Base-by-base conservation (phyloP, 108 stramenopile genomes). In the Thalassiosira profunda region DNA sequence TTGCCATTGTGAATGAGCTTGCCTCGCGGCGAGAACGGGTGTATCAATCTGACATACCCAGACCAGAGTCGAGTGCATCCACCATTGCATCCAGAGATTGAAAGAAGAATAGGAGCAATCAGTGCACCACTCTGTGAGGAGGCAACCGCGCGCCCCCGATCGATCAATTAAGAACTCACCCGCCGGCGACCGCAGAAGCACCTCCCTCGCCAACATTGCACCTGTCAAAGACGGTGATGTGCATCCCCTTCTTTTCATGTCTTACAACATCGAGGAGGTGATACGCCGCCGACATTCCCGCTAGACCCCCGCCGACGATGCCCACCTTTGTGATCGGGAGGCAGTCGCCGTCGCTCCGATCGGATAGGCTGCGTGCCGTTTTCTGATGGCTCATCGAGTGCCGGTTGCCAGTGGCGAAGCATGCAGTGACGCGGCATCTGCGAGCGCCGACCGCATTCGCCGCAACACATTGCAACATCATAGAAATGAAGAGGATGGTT, bases 171-270 rank as follows among this genome's bases (percentile, higher is more conserved):
- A 10, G 15, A 20, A 85, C 88, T 83, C 62, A 89, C 87, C 93
- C 93, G 28, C 93, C 93, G 40, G 93, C 93, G 15, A 94, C 90
- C 31, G 90, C 58, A 4, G 86, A 88, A 17, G 93, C 93, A n/a
- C 93, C 93, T 34, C 85, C 90, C 15, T 56, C 45, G 4, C 93
- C 93, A 11, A 84, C 83, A 15, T 37, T 10, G 1, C 47, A 54
- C 56, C 74, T 86, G 71, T 93, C 92, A 49, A 83, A 73, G 25
- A 93, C 76, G 10, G 87, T 84, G 20, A 90, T 79, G 1, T 75
- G 57, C 23, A 75, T 15, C 31, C 35, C 25, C 28, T 33, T 52
- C 6, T 47, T 52, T 11, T 18, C n/a, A 38, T 76, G 76, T 58
- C n/a, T 18, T 28, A 36, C 18, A 9, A 63, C 31, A 8, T 89